phyloP scores from a whole-genome alignment of 1,284 basidiomycete species.

The Caloboletus inedulis region DNA sequence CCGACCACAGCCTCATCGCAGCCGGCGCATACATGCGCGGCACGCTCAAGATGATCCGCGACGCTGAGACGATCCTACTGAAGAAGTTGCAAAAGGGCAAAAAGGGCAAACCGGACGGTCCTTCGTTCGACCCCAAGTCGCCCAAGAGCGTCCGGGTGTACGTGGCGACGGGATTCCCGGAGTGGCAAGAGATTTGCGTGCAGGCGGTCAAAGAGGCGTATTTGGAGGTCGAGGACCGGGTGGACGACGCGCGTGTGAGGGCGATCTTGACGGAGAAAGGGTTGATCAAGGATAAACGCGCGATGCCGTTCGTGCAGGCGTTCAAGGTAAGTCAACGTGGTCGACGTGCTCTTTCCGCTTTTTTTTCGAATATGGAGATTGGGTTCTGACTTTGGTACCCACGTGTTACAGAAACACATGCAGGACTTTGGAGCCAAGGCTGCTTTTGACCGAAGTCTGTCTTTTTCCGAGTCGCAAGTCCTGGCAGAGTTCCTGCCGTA shows the following conservation, averaged over 20 bases:
- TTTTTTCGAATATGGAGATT: not conserved
- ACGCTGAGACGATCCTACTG: constrained; percentile 76
- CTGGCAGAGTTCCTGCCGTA: constrained; percentile 75
- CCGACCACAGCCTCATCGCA: constrained; percentile 66
- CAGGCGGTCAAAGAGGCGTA: constrained; percentile 74
- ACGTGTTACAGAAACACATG: constrained; percentile 70
- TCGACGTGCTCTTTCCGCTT: constrained; percentile 33
- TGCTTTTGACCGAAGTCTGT: constrained; percentile 85
- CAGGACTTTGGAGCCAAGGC: constrained; percentile 72
- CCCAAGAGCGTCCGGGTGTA: constrained; percentile 87
- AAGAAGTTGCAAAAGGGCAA: constrained; percentile 75
- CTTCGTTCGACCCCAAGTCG: constrained; percentile 75
- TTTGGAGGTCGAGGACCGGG: constrained; percentile 53
- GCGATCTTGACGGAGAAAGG: constrained; percentile 70
- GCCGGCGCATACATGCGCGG: constrained; percentile 81
- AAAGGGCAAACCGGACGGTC: constrained; percentile 40
- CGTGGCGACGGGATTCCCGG: constrained; percentile 88
- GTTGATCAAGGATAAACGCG: constrained; percentile 92
- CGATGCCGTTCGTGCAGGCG: constrained; percentile 91
- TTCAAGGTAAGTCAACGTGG: constrained; percentile 69
- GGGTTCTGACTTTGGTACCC: not conserved
- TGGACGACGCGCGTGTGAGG: constrained; percentile 85
- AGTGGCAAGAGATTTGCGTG: constrained; percentile 89
- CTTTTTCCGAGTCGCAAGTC: constrained; percentile 85
- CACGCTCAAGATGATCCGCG: constrained; percentile 86